Conservation (phyloP, 2,329 filamentous ascomycete species). For the Alternaria consortialis region DNA sequence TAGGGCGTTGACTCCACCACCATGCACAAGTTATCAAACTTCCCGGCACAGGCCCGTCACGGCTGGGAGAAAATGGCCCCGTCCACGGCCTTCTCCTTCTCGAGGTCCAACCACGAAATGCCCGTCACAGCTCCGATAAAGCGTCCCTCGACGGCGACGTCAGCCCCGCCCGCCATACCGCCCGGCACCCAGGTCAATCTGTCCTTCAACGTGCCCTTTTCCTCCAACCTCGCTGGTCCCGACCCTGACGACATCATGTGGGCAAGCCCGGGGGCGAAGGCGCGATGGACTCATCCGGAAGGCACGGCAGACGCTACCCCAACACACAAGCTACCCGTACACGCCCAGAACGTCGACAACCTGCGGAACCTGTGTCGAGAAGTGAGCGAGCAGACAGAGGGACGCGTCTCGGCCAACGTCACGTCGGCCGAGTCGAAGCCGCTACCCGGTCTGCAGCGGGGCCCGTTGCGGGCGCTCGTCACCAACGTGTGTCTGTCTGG, state of each 20-base stretch:
- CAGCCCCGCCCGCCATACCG: conserved; percentile 69
- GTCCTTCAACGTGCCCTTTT: conserved; percentile 97
- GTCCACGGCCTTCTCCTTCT: conserved; percentile 68
- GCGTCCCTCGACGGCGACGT: conserved; percentile 60
- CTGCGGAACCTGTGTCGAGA: conserved; percentile 83
- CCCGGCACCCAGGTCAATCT: conserved; percentile 85
- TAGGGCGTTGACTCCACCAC: conserved; percentile 41
- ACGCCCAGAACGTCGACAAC: conserved; percentile 83
- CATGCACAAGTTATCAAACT: conserved; percentile 75
- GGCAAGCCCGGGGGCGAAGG: conserved; percentile 84
- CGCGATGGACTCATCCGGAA: conserved; percentile 92
- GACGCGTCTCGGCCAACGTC: conserved; percentile 81
- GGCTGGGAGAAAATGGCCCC: conserved; percentile 74
- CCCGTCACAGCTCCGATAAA: conserved; percentile 62
- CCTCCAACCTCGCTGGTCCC: conserved; percentile 88
- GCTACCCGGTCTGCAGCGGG: conserved; percentile 61
- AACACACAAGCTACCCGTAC: conserved; percentile 89
- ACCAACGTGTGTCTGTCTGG: conserved; percentile 93
- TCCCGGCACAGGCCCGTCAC: conserved; percentile 71
- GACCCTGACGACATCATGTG: conserved; percentile 95
- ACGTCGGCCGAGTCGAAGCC: conserved; percentile 80
- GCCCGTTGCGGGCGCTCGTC: conserved; percentile 60
- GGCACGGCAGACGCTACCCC: conserved; percentile 85
- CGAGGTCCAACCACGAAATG: conserved; percentile 66
- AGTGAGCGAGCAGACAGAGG: conserved; percentile 71